A percentile compares a stretch with the other conserved stretches of the same genome.
Evolutionary conservation across 306 rosid species (phyloP).

Genomic region (Rosa multiflora): DNA sequence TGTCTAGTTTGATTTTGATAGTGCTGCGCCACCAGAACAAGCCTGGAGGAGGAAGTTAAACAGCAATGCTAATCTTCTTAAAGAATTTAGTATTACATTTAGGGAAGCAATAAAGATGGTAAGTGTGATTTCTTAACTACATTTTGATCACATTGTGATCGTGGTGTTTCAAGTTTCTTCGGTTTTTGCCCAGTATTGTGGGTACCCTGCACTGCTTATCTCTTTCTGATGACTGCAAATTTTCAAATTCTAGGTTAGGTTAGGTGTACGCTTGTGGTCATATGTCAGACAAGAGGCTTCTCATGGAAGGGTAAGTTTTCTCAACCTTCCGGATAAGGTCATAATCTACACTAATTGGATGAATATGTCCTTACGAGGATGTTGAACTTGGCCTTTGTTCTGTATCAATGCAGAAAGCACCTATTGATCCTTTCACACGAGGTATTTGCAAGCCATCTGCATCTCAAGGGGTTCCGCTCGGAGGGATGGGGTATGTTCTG

Average conservation of each 20-base stretch:
- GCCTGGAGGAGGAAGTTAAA: constrained; percentile 97
- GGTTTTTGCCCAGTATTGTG: neutral
- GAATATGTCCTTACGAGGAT: constrained; percentile 5
- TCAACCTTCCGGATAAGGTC: constrained; percentile 13
- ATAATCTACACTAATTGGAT: neutral
- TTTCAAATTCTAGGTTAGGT: constrained; percentile 60
- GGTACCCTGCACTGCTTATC: neutral
- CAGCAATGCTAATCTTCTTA: constrained; percentile 89
- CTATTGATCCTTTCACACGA: constrained; percentile 95
- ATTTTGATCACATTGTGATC: constrained; percentile 1
- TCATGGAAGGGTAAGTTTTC: constrained; percentile 88
- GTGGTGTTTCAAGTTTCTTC: constrained; percentile 9
- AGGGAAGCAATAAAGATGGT: constrained; percentile 94
- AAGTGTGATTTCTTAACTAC: constrained; percentile 33
- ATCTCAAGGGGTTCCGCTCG: constrained; percentile 97
- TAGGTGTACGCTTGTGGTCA: constrained; percentile 96
- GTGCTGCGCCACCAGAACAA: constrained; percentile 95
- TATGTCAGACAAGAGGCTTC: constrained; percentile 99
- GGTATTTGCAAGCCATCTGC: constrained; percentile 98
- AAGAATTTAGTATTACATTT: constrained; percentile 91
- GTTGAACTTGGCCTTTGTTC: constrained; percentile 13
- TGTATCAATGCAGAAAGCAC: constrained; percentile 78
- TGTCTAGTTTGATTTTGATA: constrained; percentile 83
- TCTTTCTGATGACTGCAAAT: constrained; percentile 19
- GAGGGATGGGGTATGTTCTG: constrained; percentile 93